Evolutionary conservation across 164 flowering plant species (phyloP).

Genomic region (Tetracentron sinense): DNA sequence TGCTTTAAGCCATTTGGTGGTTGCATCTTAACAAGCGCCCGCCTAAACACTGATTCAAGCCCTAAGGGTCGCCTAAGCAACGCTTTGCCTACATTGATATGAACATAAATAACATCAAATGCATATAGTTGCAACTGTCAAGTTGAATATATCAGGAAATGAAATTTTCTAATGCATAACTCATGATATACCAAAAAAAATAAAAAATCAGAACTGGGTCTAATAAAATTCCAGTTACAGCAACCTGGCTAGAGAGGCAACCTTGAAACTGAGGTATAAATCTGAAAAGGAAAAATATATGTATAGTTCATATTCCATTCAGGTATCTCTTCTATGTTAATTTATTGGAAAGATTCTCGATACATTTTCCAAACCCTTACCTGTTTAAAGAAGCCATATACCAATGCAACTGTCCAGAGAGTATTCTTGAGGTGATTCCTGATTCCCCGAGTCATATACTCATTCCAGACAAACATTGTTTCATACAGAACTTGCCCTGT

Average conservation of each 20-base stretch:
- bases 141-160: not conserved
- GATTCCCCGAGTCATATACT: conserved; percentile 79
- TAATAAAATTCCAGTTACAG: not conserved
- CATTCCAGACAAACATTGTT: conserved; percentile 99
- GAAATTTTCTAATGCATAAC: too few relatives aligned
- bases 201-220: not conserved
- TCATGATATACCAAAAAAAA: too few relatives aligned
- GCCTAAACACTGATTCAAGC: too few relatives aligned
- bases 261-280: not conserved
- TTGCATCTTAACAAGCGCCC: too few relatives aligned
- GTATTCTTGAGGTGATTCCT: conserved; percentile 72
- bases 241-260: not conserved
- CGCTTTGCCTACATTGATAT: too few relatives aligned
- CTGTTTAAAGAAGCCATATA: conserved; percentile 96
- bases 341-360: not conserved
- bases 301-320: not conserved
- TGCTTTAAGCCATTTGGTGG: too few relatives aligned
- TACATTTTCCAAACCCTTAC: conserved; percentile 25
- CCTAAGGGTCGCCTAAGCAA: too few relatives aligned
- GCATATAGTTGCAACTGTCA: not conserved
- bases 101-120: not conserved
- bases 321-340: not conserved
- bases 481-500: conserved; percentile 56
- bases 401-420: conserved; percentile 88
- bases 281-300: not conserved